Evolutionary conservation across 345 rosid genomes (phyloP), one percentile per base, ranked within the genome.

Genomic region (Lumnitzera littorea): DNA sequence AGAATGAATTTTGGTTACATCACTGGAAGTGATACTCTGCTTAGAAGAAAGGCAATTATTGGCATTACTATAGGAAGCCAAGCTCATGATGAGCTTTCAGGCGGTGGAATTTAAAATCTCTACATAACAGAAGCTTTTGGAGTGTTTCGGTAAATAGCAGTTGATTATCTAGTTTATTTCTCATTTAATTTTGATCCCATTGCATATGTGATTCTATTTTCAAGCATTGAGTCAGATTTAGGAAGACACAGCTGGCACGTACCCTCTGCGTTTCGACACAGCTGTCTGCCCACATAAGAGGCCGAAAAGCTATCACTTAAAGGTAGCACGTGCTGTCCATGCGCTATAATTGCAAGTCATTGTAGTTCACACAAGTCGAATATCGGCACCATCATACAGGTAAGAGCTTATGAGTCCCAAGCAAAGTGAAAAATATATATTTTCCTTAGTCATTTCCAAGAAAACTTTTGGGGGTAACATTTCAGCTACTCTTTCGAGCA

Each of bases 101-200:
- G 97, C 55, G 91, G 95, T 88, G 96, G 99, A 12, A 70, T 88
- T 27, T 95, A 94, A 75, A 90, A 95, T 66, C 51, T 46, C 17
- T 80, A 81, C 49, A 88, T 90, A 29, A 94, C 95, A 7, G 96
- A 94, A 84, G 95, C 97, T 66, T 94, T 90, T 84, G 96, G 99
- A 46, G 95, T 88, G 60, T 90, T 86, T 48, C 72, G 97, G 96
- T 87, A 71, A 71, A 72, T 20, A 59, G 53, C 43, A 48, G 25
- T 57, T 65, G n/a, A 13, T 23, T 36, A 3, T 47, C 15, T 25
- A 47, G 48, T 3, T 27, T 17, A 47, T 15, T 48, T 48, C 20
- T 12, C 48, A 14, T 52, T 43, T 41, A 31, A 13, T 17, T n/a
- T 31, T 27, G 31, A 5, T 27, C 2, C 11, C 36, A 12, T 1